Evolutionary conservation across 1,139 yeast species (phyloP), one percentile per base, ranked within the genome.

Genomic region (Dujonia santamariae): DNA sequence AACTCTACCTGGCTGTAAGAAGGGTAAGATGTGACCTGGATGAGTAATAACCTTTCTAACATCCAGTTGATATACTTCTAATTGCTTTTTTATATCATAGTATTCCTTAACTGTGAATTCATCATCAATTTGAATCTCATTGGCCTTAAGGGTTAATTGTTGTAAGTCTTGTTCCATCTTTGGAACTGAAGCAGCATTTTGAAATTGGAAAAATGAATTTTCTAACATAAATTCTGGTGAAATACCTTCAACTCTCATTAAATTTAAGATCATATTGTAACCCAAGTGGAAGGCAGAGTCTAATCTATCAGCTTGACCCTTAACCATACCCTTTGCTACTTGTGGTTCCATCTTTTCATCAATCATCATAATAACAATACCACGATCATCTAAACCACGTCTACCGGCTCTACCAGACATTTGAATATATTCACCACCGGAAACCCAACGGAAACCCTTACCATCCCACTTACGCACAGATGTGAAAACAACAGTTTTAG

Each of bases 341-440:
- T 88, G 95, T 4, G 98, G 98, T 59, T 94, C 98, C 98, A 94
- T 94, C 54, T 90, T 92, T 56, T 92, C 97, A 58, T 92, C 97
- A 59, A 92, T 88, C 98, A 94, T 94, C 85, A 94, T 85, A 50
- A 94, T 92, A 36, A 94, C 98, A 57, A 92, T 90, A 64, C 99
- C 99, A 55, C 97, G 82, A 56, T 92, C 97, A 72, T 94, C 99
- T 46, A 94, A 75, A 51, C 99, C 98, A 74, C 99, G 85, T 72
- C 99, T 90, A 51, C 99, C 99, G 13, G 99, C 99, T 65, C 99
- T 82, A 44, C 99, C 99, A 28, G 97, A 86, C 99, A 92, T 92
- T 65, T 94, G 99, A 50, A 92, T 94, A 61, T 92, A 94, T 63
- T 94, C 99, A 66, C 98, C 99, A 40, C 97, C 97, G 37, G 96